These are phyloP conservation scores for Xylaria sp. DNA, from an alignment of 2,329 filamentous ascomycete species.

Conservation along the genomic window DNA sequence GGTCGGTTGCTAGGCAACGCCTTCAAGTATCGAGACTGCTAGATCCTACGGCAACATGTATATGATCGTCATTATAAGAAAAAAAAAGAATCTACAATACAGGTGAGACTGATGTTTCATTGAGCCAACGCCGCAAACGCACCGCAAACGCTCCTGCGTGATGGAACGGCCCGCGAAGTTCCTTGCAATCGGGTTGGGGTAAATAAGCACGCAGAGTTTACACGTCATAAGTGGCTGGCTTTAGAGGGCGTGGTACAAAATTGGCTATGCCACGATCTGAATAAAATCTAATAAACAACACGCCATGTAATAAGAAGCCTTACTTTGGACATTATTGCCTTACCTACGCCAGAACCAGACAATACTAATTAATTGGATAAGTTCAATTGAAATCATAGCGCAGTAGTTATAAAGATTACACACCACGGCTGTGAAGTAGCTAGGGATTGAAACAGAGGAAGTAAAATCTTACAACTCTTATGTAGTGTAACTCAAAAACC, in stretches of 20 bases:
- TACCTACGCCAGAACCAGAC: not conserved
- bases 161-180: constrained; percentile 33
- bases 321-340: not conserved
- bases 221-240: not conserved
- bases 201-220: not conserved
- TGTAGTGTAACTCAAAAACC: not conserved
- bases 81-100: not conserved
- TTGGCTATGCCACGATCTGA: not conserved
- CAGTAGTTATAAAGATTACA: not conserved
- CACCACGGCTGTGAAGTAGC: not conserved
- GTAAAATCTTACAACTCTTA: not conserved
- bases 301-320: not conserved
- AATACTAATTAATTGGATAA: not conserved
- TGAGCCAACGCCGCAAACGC: constrained; percentile 6
- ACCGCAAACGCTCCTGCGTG: constrained; percentile 11
- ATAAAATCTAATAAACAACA: not conserved
- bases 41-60: too few relatives aligned
- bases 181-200: constrained; percentile 21
- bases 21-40: too few relatives aligned
- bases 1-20: constrained; percentile 36
- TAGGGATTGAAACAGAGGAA: not conserved
- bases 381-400: not conserved
- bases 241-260: not conserved
- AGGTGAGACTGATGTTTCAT: constrained; percentile 23
- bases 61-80: not conserved